These are phyloP conservation scores for Suillus subluteus DNA, from an alignment of 768 basidiomycete species.

Conservation along the genomic window DNA sequence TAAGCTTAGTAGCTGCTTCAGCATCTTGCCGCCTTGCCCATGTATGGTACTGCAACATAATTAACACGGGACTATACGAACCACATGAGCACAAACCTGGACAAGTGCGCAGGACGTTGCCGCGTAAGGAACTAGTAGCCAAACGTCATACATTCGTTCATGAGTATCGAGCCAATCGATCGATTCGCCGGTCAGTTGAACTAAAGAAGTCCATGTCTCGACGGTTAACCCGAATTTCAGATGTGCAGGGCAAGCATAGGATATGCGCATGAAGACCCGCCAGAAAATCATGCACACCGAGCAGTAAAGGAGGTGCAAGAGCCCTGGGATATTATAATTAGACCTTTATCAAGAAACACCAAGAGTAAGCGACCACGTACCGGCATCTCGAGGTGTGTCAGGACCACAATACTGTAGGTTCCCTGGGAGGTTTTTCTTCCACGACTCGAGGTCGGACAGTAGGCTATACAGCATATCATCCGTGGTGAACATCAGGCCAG, in stretches of 20 bases:
- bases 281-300: conserved; percentile 97
- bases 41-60: conserved; percentile 76
- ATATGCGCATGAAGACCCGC: conserved; percentile 98
- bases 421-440: conserved; percentile 80
- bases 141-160: conserved; percentile 82
- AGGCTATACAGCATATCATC: conserved; percentile 76
- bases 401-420: conserved; percentile 77
- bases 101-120: conserved; percentile 89
- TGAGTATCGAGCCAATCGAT: conserved; percentile 91
- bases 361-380: conserved; percentile 43
- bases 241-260: conserved; percentile 88
- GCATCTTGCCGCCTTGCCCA: conserved; percentile 84
- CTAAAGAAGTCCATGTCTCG: conserved; percentile 77
- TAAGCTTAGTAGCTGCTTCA: conserved; percentile 73
- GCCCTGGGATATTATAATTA: conserved; percentile 49
- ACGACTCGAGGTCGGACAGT: conserved; percentile 68
- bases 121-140: conserved; percentile 86
- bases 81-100: conserved; percentile 59
- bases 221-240: conserved; percentile 85
- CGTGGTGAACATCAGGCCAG: conserved; percentile 82
- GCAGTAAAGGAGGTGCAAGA: conserved; percentile 86
- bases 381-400: conserved; percentile 65
- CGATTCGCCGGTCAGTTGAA: conserved; percentile 72
- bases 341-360: conserved; percentile 1
- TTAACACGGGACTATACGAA: background rate